Evolutionary conservation across 2,329 filamentous ascomycete genomes (phyloP), one percentile per base, ranked within the genome.

Genomic region (Tolypocladium endophyticum): DNA sequence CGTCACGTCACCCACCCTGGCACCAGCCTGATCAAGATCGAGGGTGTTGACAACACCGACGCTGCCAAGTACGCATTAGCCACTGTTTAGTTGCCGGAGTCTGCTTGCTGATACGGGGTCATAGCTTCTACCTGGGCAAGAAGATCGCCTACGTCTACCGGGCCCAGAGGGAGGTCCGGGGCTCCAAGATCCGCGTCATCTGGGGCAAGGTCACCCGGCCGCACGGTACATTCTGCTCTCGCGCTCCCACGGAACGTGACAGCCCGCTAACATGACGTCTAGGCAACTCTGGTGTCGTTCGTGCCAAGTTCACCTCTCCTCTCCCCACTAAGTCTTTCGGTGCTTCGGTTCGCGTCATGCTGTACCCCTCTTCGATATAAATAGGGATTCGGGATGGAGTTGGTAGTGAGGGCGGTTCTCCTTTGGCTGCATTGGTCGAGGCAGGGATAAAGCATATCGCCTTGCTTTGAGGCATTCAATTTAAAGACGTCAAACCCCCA

Each of bases 121-220:
- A 61, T 69, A 84, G 82, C 81, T 97, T 97, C 89, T 99, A 99
- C 84, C 84, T 91, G 69, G 94, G 94, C 82, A 99, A 99, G 89
- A 92, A 92, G 83, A 87, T 97, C 77, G 94, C 94, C 77, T 99
- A 92, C 80, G 92, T 99, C 80, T 99, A 97, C 87, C 91, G 92
- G 76, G 93, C 88, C 72, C 87, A 90, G 81, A 92, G 87, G 81
- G 91, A 96, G 84, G 85, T 96, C 75, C 90, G 93, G 74, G 94
- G 94, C 77, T 93, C 92, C 78, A 97, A 97, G 88, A 95, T 97
- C 82, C 87, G 93, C 76, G 89, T 97, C 72, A 97, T 97, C 84
- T 97, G 92, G 92, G 93, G 93, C 84, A 97, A 96, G 85, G 88
- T 97, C 77, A 96, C 91, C 77, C 85, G 92, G 76, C 88, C 92